Evolutionary conservation across 176 grass and related monocot genomes (phyloP).

Genomic region (Carex cristatella): DNA sequence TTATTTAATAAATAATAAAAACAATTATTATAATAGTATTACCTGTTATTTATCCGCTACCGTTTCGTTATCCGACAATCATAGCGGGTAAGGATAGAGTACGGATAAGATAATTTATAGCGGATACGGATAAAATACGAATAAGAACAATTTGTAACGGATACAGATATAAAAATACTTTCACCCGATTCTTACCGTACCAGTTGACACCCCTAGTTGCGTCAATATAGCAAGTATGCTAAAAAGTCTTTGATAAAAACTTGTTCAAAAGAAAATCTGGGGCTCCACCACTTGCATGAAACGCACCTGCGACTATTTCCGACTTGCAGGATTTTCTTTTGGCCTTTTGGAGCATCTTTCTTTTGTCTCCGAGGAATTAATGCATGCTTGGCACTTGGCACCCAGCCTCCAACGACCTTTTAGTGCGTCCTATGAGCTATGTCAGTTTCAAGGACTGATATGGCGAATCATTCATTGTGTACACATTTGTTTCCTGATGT

Average conservation of each 20-base stretch:
- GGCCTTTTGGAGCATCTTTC: neutral
- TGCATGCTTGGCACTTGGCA: slow-evolving; percentile 9
- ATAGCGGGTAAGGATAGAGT: too few species aligned
- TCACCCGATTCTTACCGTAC: too few species aligned
- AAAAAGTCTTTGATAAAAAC: neutral
- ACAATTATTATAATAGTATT: too few species aligned
- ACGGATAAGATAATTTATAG: too few species aligned
- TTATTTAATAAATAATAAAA: too few species aligned
- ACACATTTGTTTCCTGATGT: neutral
- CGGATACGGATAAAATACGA: too few species aligned
- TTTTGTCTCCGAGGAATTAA: neutral
- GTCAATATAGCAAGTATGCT: neutral
- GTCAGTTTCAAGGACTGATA: slow-evolving; percentile 5
- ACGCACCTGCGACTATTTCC: neutral
- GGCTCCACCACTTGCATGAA: slow-evolving; percentile 9
- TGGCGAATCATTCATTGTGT: slow-evolving; percentile 1
- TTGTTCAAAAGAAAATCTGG: neutral
- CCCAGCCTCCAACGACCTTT: neutral
- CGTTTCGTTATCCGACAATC: too few species aligned
- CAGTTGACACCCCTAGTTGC: neutral
- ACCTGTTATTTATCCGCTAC: too few species aligned
- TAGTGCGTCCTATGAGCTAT: neutral
- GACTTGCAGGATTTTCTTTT: slow-evolving; percentile 1
- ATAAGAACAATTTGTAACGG: too few species aligned
- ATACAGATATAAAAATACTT: too few species aligned